A percentile compares a stretch with the other conserved stretches of the same genome.
These are phyloP conservation scores for Casuarina cunninghamiana DNA, from an alignment of 306 rosid genomes.

Conservation along the genomic window DNA sequence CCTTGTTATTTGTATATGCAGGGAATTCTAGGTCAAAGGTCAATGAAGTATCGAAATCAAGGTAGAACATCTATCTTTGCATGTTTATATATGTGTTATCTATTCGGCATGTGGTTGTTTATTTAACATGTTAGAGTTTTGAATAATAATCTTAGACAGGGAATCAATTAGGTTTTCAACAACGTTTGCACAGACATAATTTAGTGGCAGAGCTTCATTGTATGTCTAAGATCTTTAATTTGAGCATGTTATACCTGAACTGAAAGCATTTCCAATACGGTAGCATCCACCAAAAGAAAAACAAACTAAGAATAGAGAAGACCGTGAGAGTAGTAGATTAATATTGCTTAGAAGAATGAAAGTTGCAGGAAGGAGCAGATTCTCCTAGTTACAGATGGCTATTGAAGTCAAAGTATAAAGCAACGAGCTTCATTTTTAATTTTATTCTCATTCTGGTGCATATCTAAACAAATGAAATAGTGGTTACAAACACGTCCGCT, in stretches of 20 bases:
- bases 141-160: neutral
- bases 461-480: neutral
- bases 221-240: too few relatives aligned
- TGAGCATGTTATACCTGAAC: neutral
- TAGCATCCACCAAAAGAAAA: neutral
- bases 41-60: conserved; percentile 35
- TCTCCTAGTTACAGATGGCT: too few relatives aligned
- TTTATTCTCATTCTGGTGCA: neutral
- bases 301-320: neutral
- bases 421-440: too few relatives aligned
- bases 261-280: neutral
- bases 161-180: neutral
- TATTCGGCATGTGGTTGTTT: neutral
- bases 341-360: neutral
- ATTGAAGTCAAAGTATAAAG: neutral
- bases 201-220: too few relatives aligned
- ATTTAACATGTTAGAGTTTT: too few relatives aligned
- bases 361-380: too few relatives aligned
- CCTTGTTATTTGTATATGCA: conserved; percentile 44
- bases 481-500: neutral
- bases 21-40: conserved; percentile 59
- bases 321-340: neutral
- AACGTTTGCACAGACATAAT: neutral
- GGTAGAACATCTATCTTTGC: conserved; percentile 39
- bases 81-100: conserved; percentile 12